A percentile compares a stretch with the other conserved stretches of the same genome.
phyloP scores from a whole-genome alignment of 1,139 yeast genomes.

The Saccharomyces hybrid region DNA sequence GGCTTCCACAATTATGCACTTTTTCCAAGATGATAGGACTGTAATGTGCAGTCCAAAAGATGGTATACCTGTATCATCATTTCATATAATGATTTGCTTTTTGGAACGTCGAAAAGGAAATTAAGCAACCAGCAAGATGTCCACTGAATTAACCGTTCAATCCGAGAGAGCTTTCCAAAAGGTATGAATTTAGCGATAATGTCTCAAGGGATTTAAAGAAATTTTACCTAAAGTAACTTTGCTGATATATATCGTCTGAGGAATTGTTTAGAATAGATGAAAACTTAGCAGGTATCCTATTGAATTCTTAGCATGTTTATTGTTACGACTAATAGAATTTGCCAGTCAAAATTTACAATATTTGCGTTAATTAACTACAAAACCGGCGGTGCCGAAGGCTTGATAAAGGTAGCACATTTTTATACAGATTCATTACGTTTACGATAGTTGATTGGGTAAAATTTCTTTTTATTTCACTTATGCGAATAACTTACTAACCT shows the following conservation, averaged over 20 bases:
- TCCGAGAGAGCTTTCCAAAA: slow-evolving; percentile 99
- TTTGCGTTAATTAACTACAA: neutral
- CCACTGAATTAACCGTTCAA: slow-evolving; percentile 99
- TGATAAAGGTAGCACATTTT: neutral
- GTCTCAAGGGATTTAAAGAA: neutral
- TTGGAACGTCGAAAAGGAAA: slow-evolving; percentile 10
- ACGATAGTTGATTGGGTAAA: neutral
- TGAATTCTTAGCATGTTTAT: neutral
- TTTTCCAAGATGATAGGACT: neutral
- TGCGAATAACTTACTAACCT: slow-evolving; percentile 1
- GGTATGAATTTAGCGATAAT: slow-evolving; percentile 48
- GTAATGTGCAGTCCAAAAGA: neutral
- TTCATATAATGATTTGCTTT: neutral
- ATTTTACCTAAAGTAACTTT: neutral
- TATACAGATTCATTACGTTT: neutral
- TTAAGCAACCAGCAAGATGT: slow-evolving; percentile 54
- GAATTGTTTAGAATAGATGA: neutral
- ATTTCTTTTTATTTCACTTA: neutral
- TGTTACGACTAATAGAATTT: neutral
- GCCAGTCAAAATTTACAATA: no score
- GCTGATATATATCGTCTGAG: neutral
- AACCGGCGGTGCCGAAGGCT: neutral
- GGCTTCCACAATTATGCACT: neutral
- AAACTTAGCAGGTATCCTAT: neutral
- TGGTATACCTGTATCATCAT: neutral